Percentiles rank a stretch among this genome's conserved stretches.
These are phyloP conservation scores for Plasmodium falciparum DNA, from an alignment of 169 alveolate genomes.

Conservation along the genomic window DNA sequence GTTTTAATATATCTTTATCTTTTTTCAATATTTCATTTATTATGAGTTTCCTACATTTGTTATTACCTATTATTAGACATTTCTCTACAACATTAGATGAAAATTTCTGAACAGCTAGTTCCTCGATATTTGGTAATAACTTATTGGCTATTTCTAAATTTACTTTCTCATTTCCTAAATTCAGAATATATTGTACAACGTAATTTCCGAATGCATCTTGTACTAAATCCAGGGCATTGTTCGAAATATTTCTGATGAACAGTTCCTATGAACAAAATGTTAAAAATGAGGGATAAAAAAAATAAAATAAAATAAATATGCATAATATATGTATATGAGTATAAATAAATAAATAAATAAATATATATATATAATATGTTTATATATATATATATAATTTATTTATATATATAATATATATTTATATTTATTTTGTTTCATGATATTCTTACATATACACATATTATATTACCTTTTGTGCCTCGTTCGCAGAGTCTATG, in stretches of 20 bases:
- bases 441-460: too few species aligned
- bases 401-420: not conserved
- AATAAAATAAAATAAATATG: not conserved
- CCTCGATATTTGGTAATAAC: constrained; percentile 85
- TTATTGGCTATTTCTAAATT: constrained; percentile 83
- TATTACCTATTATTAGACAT: constrained; percentile 82
- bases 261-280: constrained; percentile 20
- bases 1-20: constrained; percentile 79
- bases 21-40: constrained; percentile 82
- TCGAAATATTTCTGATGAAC: constrained; percentile 85
- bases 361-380: not conserved
- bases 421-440: not conserved
- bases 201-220: constrained; percentile 96
- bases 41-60: constrained; percentile 77
- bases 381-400: not conserved
- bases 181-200: constrained; percentile 93
- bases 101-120: constrained; percentile 93
- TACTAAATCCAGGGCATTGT: constrained; percentile 87
- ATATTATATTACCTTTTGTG: constrained; percentile 64
- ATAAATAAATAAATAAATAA: too few species aligned
- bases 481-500: constrained; percentile 90
- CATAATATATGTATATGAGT: not conserved
- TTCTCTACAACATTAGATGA: constrained; percentile 95
- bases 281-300: not conserved
- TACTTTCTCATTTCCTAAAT: constrained; percentile 82